A percentile compares a stretch with the other conserved stretches of the same genome.
phyloP scores from a whole-genome alignment of 805 yeast genomes.

The Candida sanyiensis region DNA sequence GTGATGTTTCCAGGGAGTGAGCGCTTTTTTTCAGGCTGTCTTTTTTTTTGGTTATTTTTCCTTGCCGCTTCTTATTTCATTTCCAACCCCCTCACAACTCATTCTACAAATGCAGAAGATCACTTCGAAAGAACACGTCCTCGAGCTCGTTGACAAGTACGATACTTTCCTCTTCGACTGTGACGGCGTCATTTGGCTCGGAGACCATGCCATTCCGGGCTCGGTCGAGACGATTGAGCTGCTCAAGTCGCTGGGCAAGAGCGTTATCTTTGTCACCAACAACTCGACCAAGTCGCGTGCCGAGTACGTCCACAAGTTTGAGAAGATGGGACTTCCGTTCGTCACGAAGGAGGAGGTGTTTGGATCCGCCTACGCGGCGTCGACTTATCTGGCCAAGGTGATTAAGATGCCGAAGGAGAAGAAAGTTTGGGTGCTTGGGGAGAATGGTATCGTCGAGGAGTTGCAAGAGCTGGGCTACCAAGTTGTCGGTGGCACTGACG shows the following conservation, averaged over 20 bases:
- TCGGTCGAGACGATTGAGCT: constrained; percentile 70
- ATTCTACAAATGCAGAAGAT: constrained; percentile 39
- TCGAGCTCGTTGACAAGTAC: constrained; percentile 52
- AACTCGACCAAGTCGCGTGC: constrained; percentile 87
- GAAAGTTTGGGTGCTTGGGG: constrained; percentile 89
- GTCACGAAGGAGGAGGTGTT: constrained; percentile 66
- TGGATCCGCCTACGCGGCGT: constrained; percentile 89
- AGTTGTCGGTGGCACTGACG: constrained; percentile 81
- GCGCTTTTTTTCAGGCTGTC: not conserved
- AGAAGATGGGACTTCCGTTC: constrained; percentile 38
- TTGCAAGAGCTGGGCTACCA: constrained; percentile 66
- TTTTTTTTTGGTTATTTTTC: not conserved
- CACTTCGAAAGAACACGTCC: constrained; percentile 40
- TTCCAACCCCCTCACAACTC: too few relatives aligned
- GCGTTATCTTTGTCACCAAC: constrained; percentile 86
- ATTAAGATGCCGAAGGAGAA: constrained; percentile 64
- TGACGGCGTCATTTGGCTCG: constrained; percentile 96
- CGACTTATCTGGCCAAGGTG: constrained; percentile 76
- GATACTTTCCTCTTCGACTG: constrained; percentile 93
- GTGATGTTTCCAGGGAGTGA: constrained; percentile 1
- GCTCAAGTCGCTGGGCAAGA: constrained; percentile 50
- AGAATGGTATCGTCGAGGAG: constrained; percentile 79
- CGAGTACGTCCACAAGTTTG: constrained; percentile 72
- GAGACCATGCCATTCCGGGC: constrained; percentile 71
- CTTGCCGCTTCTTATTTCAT: not conserved